Evolutionary conservation across 2,329 filamentous ascomycete species (phyloP).

Genomic region (Chalaropsis ovoidea): DNA sequence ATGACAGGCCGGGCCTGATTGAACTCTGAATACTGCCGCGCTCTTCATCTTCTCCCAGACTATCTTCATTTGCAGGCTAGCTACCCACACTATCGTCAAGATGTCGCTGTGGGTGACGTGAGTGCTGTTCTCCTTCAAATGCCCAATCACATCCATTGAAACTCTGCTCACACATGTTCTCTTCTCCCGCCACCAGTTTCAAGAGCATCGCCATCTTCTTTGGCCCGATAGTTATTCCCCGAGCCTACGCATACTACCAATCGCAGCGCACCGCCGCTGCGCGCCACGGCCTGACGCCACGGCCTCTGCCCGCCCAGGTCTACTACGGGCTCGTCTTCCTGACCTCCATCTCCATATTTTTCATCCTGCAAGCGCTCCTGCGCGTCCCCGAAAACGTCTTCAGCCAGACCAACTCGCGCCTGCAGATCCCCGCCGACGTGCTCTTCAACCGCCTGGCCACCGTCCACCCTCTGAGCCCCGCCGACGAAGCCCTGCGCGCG

Average conservation of each 20-base stretch:
- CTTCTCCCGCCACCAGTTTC: constrained; percentile 34
- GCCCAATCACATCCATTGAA: not conserved
- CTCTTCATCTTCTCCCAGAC: not conserved
- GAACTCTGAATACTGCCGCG: not conserved
- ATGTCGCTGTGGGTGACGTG: constrained; percentile 25
- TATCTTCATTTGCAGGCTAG: not conserved
- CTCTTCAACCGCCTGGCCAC: constrained; percentile 65
- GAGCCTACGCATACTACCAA: constrained; percentile 55
- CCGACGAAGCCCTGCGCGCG: constrained; percentile 55
- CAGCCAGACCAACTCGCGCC: constrained; percentile 61
- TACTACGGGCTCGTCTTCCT: constrained; percentile 52
- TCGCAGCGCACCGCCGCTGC: constrained; percentile 38
- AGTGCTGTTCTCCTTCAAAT: constrained; percentile 12
- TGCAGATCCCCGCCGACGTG: constrained; percentile 76
- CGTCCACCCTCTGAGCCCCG: constrained; percentile 46
- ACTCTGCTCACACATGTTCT: not conserved
- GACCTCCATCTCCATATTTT: constrained; percentile 37
- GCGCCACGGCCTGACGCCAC: constrained; percentile 37
- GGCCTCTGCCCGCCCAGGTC: constrained; percentile 45
- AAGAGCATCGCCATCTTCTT: constrained; percentile 52
- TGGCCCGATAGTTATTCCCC: constrained; percentile 61
- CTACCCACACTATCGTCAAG: constrained; percentile 8
- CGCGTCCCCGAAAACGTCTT: constrained; percentile 75
- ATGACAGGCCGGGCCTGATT: not conserved
- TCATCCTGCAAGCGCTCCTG: constrained; percentile 54